Base-by-base conservation (phyloP, 768 basidiomycete species). In the Mycena chlorophos region DNA sequence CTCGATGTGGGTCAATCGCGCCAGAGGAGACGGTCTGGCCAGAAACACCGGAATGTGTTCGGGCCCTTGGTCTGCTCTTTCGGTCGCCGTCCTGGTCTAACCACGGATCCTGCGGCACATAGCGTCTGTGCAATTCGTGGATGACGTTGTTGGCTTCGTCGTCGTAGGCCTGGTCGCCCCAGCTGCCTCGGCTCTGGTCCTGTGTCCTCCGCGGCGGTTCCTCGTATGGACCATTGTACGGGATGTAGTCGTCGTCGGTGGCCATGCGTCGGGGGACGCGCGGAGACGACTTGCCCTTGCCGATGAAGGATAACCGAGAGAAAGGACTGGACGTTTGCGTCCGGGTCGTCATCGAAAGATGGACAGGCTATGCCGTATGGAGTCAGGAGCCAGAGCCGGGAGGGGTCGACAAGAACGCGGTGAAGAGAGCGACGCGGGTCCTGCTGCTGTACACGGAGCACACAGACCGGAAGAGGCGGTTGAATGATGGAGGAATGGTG, bases 161-260 rank as follows among this genome's bases (percentile, higher is more conserved):
- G 45, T 65, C 60, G 17, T 65, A 57, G 61, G 77, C 56, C 16
- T 68, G 67, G 54, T 78, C 75, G 2, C 75, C 73, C 72, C 75
- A 77, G 58, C 76, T 79, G 63, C 74, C 75, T 58, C 60, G 56
- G 27, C 39, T 52, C n/a, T 75, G 69, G n/a, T 69, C 62, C 56
- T 61, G 65, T 59, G 38, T 60, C 42, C 63, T 57, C 23, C 69
- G 60, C 56, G 74, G 62, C 6, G 63, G 63, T 51, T 65, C 65
- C 60, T 86, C 84, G 69, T 81, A 79, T 1, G 85, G 83, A 1
- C 84, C 83, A 58, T 81, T 82, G 74, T 87, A 85, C 0, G 85
- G 84, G 46, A 82, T 82, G 68, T 84, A 85, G 80, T 82, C 83
- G 53, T 84, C 79, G 19, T 79, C 78, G 22, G 78, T 72, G 14